Base-by-base conservation (phyloP, 352 stramenopile genomes). In the Phytophthora citricola region DNA sequence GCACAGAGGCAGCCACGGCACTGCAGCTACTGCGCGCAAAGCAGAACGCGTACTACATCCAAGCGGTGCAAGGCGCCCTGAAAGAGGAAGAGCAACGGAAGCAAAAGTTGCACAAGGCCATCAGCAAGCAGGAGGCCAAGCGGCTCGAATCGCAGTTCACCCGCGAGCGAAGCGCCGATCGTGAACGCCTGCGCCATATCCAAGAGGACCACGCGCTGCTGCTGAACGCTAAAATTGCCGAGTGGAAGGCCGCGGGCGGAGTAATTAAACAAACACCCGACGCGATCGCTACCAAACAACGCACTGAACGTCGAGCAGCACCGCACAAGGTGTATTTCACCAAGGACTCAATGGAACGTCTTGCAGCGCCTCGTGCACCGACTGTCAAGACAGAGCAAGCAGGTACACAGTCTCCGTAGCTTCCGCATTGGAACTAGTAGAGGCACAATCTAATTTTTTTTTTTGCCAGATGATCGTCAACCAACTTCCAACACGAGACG, bases 181-280 rank as follows among this genome's bases (percentile, higher is more conserved):
- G 70, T 7, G 79, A 91, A 49, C 66, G 75, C 14, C 66, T 91
- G 47, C 71, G 66, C 22, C 80, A 87, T n/a, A 84, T 91, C 22
- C 73, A 85, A 49, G 80, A 88, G 43, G 79, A 91, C 58, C 80
- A 89, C 41, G 54, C 70, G 17, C 36, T 89, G 51, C 69, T 89
- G 24, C 40, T 88, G 14, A 75, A 70, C 11, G 70, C 71, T 14
- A 91, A 89, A 64, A 66, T 83, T 20, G 67, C 65, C 5, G 73
- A 91, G 46, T 89, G 79, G 82, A 88, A 79, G 53, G 53, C 64
- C 7, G 61, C 70, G 14, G 79, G 73, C 1, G 69, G 75, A 6
- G 20, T 60, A 32, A 12, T 32, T 0, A 69, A 58, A 22, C 36
- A 62, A 26, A 11, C 38, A 9, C 26, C 38, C n/a, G 32, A 71